phyloP scores from a whole-genome alignment of 306 rosid genomes.

The Lotus japonicus region DNA sequence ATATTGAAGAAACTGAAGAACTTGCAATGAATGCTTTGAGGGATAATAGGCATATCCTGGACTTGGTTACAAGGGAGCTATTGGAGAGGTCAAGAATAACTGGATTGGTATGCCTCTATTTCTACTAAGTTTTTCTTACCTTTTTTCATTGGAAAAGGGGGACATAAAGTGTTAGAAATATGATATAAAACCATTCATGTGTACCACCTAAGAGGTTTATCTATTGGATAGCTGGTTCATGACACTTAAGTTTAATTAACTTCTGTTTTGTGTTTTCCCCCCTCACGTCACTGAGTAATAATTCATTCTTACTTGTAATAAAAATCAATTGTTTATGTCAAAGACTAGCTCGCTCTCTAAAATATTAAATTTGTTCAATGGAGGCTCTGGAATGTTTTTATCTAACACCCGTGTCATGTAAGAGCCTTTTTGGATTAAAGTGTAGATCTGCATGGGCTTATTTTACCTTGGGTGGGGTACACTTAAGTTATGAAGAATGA shows the following conservation, averaged over 20 bases:
- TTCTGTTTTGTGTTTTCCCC: neutral
- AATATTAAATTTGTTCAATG: neutral
- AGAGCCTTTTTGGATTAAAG: neutral
- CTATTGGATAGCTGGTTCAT: too few species aligned
- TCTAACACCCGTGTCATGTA: neutral
- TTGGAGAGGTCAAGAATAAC: conserved; percentile 84
- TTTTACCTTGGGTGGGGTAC: neutral
- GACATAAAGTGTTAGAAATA: too few species aligned
- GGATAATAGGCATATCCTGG: conserved; percentile 74
- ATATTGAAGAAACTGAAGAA: conserved; percentile 91
- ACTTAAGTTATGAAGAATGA: neutral
- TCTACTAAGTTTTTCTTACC: neutral
- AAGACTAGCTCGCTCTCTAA: neutral
- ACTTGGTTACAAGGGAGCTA: conserved; percentile 62
- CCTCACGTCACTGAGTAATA: neutral
- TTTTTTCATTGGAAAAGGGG: neutral
- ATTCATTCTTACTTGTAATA: neutral
- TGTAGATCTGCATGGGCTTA: neutral
- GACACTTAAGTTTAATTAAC: neutral
- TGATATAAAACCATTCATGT: too few species aligned
- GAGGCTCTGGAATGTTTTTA: neutral
- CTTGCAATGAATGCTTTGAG: conserved; percentile 74
- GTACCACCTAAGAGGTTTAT: too few species aligned
- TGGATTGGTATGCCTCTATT: conserved; percentile 52
- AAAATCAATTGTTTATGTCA: neutral